A percentile compares a stretch with the other conserved stretches of the same genome.
Conservation (phyloP, 345 rosid species). For the Sisymbrium irio region DNA sequence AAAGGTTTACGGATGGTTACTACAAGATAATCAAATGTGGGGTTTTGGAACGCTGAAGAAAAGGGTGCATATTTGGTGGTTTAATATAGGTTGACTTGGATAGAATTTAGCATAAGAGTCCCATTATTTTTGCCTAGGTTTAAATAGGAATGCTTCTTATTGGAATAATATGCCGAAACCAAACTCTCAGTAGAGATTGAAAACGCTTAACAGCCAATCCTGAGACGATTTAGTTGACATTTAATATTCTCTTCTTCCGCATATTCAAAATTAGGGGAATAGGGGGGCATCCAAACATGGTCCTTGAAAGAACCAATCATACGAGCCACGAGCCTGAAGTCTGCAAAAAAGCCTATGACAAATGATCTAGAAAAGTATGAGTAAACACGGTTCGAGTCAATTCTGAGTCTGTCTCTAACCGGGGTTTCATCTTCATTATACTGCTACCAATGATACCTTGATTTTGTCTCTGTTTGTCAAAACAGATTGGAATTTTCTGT, state of each 20-base stretch:
- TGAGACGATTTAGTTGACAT: conserved; percentile 18
- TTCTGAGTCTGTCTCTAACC: conserved; percentile 13
- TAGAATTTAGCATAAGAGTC: neutral
- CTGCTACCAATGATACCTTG: neutral
- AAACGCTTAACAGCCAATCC: neutral
- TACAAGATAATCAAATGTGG: neutral
- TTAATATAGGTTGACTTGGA: neutral
- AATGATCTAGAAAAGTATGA: conserved; percentile 36
- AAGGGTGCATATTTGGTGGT: conserved; percentile 13
- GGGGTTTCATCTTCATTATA: conserved; percentile 3
- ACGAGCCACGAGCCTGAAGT: conserved; percentile 29
- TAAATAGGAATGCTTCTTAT: conserved; percentile 5
- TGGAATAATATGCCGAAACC: neutral
- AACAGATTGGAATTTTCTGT: conserved; percentile 93
- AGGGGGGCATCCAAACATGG: conserved; percentile 30
- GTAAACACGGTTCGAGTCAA: conserved; percentile 27
- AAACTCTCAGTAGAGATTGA: neutral
- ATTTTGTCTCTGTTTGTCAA: conserved; percentile 19
- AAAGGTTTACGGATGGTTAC: neutral
- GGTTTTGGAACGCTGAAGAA: neutral
- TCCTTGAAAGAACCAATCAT: conserved; percentile 30
- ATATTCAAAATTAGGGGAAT: conserved; percentile 22
- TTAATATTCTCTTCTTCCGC: conserved; percentile 21
- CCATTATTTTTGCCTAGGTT: neutral
- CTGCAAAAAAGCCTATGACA: conserved; percentile 34